These are phyloP conservation scores for Phialophora tarda DNA, from an alignment of 2,329 filamentous ascomycete genomes.

Conservation along the genomic window DNA sequence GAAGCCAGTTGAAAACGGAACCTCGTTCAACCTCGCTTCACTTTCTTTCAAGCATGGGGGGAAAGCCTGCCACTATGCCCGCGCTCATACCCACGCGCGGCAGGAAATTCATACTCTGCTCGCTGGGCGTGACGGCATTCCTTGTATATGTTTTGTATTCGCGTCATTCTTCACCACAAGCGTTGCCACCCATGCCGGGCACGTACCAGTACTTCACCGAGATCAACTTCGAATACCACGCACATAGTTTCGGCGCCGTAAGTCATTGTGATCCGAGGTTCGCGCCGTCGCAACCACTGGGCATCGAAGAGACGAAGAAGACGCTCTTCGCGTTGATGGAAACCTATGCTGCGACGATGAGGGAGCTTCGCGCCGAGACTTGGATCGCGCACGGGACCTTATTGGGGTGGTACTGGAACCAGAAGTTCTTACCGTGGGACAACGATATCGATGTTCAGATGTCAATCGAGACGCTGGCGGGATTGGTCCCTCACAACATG, in stretches of 20 bases:
- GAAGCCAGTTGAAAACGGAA: not conserved
- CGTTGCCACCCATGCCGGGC: constrained; percentile 22
- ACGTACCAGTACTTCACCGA: constrained; percentile 31
- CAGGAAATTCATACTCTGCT: constrained; percentile 6
- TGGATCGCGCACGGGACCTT: constrained; percentile 31
- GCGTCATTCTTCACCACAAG: not conserved
- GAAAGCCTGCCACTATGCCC: not conserved
- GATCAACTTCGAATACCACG: constrained; percentile 24
- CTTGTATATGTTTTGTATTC: constrained; percentile 7
- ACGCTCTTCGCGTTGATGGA: constrained; percentile 20
- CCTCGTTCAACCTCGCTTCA: not conserved
- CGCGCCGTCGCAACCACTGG: constrained; percentile 13
- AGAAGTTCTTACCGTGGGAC: constrained; percentile 32
- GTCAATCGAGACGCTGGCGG: constrained; percentile 15
- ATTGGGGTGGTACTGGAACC: constrained; percentile 32
- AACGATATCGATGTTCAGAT: constrained; percentile 33
- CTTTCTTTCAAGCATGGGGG: not conserved
- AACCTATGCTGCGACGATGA: constrained; percentile 23
- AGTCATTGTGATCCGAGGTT: constrained; percentile 27
- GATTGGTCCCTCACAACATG: constrained; percentile 23
- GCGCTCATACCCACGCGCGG: not conserved
- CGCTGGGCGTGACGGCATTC: not conserved
- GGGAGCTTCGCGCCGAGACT: constrained; percentile 23
- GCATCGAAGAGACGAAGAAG: constrained; percentile 16
- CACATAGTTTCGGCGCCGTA: constrained; percentile 24